A percentile compares a stretch with the other conserved stretches of the same genome.
These are phyloP conservation scores for Suillus variegatus DNA, from an alignment of 768 basidiomycete genomes.

Conservation along the genomic window DNA sequence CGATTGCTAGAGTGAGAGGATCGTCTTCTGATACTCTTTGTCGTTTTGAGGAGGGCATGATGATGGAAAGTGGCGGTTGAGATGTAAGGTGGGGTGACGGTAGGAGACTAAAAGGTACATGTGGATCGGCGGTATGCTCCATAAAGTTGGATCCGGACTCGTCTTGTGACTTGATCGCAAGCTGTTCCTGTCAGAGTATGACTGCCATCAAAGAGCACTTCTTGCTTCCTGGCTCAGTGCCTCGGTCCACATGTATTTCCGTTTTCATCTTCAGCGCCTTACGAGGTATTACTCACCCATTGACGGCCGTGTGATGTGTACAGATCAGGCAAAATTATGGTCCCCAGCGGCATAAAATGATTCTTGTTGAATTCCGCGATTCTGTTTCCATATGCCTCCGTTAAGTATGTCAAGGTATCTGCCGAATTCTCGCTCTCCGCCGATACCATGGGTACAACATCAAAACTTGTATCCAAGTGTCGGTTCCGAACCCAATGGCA, in stretches of 20 bases:
- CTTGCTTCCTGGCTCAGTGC: not conserved
- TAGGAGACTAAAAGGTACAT: constrained; percentile 3
- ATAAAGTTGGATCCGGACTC: not conserved
- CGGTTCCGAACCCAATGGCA: not conserved
- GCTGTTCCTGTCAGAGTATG: not conserved
- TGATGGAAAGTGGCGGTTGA: not conserved
- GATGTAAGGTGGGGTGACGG: not conserved
- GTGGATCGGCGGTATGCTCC: not conserved
- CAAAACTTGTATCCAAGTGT: not conserved
- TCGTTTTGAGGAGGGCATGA: constrained; percentile 22
- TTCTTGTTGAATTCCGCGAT: not conserved
- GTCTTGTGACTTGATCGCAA: not conserved
- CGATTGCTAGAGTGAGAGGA: constrained; percentile 48
- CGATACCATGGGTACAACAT: not conserved
- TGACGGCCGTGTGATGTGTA: constrained; percentile 6
- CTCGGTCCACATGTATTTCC: not conserved
- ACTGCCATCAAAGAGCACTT: not conserved
- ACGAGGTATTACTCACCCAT: not conserved
- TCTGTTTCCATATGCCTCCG: not conserved
- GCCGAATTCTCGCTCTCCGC: not conserved
- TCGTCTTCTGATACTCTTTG: constrained; percentile 40
- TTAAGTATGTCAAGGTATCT: not conserved
- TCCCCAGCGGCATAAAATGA: not conserved
- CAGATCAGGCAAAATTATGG: not conserved
- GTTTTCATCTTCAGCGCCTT: not conserved